These are phyloP conservation scores for Phlebiopsis flavidoalba DNA, from an alignment of 768 basidiomycete genomes.

Conservation along the genomic window DNA sequence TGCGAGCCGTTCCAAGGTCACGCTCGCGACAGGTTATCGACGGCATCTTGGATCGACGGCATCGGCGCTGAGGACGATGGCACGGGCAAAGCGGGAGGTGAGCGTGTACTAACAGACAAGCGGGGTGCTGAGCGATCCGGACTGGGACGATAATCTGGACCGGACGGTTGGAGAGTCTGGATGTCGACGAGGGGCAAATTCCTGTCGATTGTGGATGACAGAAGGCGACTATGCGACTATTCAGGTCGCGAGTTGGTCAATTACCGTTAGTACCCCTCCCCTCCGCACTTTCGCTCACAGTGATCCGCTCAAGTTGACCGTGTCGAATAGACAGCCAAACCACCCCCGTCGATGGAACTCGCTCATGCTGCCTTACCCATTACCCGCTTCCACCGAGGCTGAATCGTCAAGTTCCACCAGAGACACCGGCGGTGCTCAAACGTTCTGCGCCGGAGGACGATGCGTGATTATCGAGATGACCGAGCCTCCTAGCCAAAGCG, in stretches of 20 bases:
- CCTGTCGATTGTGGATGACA: constrained; percentile 83
- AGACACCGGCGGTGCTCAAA: constrained; percentile 38
- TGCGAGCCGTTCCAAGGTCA: constrained; percentile 70
- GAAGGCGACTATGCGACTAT: constrained; percentile 73
- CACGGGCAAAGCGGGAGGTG: constrained; percentile 50
- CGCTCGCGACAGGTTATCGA: constrained; percentile 69
- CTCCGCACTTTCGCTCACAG: not conserved
- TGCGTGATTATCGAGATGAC: constrained; percentile 36
- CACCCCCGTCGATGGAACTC: constrained; percentile 48
- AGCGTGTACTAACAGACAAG: constrained; percentile 84
- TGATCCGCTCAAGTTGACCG: not conserved
- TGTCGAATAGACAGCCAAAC: constrained; percentile 43
- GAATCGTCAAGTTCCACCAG: constrained; percentile 25
- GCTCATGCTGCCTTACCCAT: constrained; percentile 59
- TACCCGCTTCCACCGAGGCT: constrained; percentile 53
- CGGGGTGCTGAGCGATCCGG: constrained; percentile 86
- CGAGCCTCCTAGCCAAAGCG: constrained; percentile 57
- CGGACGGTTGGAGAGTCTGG: constrained; percentile 79
- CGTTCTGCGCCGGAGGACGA: constrained; percentile 53
- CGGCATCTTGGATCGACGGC: constrained; percentile 56
- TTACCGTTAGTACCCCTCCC: constrained; percentile 71
- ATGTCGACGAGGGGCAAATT: constrained; percentile 81
- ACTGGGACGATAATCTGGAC: constrained; percentile 86
- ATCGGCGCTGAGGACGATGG: constrained; percentile 26
- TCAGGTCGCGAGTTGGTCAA: constrained; percentile 57